Evolutionary conservation across 495 filamentous ascomycete species (phyloP), one percentile per base, ranked within the genome.

Genomic region (Penicillium verhagenii): DNA sequence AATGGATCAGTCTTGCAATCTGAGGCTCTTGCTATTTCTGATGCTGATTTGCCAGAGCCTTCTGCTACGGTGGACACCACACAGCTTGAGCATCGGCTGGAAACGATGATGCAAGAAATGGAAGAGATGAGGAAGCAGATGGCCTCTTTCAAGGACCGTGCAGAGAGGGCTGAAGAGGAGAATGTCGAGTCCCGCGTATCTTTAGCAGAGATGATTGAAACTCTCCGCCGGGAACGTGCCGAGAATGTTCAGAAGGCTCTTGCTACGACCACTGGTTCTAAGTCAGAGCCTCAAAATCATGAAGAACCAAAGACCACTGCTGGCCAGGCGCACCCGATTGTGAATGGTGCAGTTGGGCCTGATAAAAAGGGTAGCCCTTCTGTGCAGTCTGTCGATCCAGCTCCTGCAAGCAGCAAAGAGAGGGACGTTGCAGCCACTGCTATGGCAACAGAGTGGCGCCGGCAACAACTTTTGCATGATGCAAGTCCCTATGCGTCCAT

Each of bases 131-230:
- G 86, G 66, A 77, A 84, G 52, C 84, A 93, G 68, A 85, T 96
- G 62, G 86, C 93, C 45, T 72, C 72, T 0, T 96, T 90, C 72
- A 86, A 86, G 58, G 72, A 81, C 14, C 84, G 89, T 13, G 91
- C 92, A 2, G 86, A 96, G 67, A 82, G 74, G 44, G 92, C 92
- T 3, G 91, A 96, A 65, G 75, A 79, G 18, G 91, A 96, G 57
- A 79, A 82, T 23, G 78, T 81, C 52, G 73, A 79, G 33, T 79
- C 83, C 45, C 83, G 86, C 47, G 86, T 86, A 65, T 89, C 86
- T 1, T 72, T 98, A 20, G 86, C 87, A 0, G 91, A 96, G 65
- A 93, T 97, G 91, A 86, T 97, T 14, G 83, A 89, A 60, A 87
- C 86, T 25, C 84, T 96, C 40, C 82, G 90, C 43, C 77, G 77